phyloP scores from a whole-genome alignment of 441 rosid genomes.

The Rhodomyrtus psidioides region DNA sequence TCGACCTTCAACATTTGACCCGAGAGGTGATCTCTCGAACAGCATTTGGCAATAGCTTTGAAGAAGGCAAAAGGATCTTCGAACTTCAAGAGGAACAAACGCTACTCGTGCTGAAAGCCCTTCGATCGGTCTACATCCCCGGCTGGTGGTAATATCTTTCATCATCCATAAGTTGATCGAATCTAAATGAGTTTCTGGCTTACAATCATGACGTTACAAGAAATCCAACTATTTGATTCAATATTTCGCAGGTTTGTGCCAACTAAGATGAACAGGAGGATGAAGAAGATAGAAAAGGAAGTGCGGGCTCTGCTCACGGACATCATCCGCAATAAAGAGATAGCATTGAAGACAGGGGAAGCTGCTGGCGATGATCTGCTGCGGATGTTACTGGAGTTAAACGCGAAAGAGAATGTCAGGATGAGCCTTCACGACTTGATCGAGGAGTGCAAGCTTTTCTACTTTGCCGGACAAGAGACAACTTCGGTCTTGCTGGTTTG shows the following conservation, averaged over 20 bases:
- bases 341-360: background rate
- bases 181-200: background rate
- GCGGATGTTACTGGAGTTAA: background rate
- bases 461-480: background rate
- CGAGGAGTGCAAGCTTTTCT: background rate
- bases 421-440: background rate
- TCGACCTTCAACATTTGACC: conserved; percentile 24
- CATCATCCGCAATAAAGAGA: background rate
- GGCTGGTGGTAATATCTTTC: conserved; percentile 18
- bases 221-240: background rate
- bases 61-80: conserved; percentile 36
- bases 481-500: background rate
- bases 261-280: background rate
- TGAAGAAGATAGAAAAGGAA: background rate
- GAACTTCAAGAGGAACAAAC: conserved; percentile 18
- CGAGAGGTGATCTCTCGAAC: conserved; percentile 37
- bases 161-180: background rate
- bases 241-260: background rate
- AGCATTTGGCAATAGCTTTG: conserved; percentile 38
- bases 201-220: background rate
- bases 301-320: background rate
- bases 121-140: conserved; percentile 19
- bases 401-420: background rate
- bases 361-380: background rate
- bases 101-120: background rate